Evolutionary conservation across 371 early-diverging fungal species (phyloP), one percentile per base, ranked within the genome.

Genomic region (Actinomortierella ambigua): DNA sequence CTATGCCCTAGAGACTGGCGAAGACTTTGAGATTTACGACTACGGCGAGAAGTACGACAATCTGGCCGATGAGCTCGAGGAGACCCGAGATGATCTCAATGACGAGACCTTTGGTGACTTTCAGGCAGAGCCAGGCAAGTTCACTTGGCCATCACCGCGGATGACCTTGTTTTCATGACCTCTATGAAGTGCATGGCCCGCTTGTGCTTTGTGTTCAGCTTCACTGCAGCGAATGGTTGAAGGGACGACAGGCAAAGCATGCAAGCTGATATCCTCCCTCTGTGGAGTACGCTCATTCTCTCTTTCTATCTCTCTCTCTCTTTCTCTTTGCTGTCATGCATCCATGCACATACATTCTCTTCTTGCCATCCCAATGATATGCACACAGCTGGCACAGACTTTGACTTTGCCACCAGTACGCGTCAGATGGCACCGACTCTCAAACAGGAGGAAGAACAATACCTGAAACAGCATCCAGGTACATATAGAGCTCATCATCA

Each of bases 51-150:
- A 67, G 44, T 69, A 73, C 56, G 70, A 80, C 57, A 75, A 78
- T 50, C 57, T 79, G 28, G 81, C 69, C 2, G 77, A 66, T 50
- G 71, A 75, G 56, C 79, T 94, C 15, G 84, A 87, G 26, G 94
- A 93, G 59, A 90, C 86, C 62, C 82, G 87, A 48, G 93, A 93
- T 68, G 88, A 87, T 55, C 80, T 87, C 52, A 95, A 96, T 64
- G 91, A 90, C 65, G 89, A 93, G 68, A 96, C 96, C 0, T 95
- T 96, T 84, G 93, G 91, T 23, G 89, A 78, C 9, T 80, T 70
- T 28, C 77, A 65, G 47, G 77, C 78, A 39, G 66, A 82, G 52
- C 85, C 54, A 66, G 67, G 88, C 81, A 81, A 76, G 61, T 50
- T 59, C 22, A 46, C 22, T 20, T 53, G 4, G 11, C 34, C 34